A percentile compares a stretch with the other conserved stretches of the same genome.
Conservation (phyloP, 2,329 filamentous ascomycete species). For the Cylindrodendrum hubeiense region DNA sequence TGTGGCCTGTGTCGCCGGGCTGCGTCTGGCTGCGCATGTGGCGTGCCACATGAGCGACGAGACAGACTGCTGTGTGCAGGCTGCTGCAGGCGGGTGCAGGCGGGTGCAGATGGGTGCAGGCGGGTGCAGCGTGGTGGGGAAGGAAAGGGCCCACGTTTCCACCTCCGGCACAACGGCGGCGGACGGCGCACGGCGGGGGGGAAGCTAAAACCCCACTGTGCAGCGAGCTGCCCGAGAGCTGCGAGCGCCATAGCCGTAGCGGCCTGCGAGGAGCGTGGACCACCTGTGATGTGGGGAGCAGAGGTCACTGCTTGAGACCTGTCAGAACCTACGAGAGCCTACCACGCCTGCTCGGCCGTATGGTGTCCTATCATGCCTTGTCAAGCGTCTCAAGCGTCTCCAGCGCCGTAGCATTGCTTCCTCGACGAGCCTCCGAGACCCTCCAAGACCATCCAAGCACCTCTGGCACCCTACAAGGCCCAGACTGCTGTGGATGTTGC, state of each 20-base stretch:
- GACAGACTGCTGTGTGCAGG: not conserved
- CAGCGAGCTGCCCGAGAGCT: not conserved
- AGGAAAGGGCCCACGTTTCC: conserved; percentile 24
- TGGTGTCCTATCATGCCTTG: not conserved
- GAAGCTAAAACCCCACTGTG: conserved; percentile 11
- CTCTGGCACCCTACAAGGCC: not conserved
- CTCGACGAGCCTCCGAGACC: conserved; percentile 5
- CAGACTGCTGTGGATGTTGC: conserved; percentile 8
- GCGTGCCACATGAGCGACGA: conserved; percentile 9
- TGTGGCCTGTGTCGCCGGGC: conserved; percentile 9
- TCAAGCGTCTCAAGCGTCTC: not conserved
- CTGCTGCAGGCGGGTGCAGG: conserved; percentile 17
- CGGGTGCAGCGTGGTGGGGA: not conserved
- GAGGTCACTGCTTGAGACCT: conserved; percentile 10
- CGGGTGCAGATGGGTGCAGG: conserved; percentile 2
- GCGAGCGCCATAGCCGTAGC: not conserved
- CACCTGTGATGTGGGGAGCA: conserved; percentile 11
- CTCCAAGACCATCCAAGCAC: not conserved
- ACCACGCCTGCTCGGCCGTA: not conserved
- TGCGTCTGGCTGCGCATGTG: conserved; percentile 8
- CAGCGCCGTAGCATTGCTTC: not conserved
- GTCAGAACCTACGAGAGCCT: conserved; percentile 13
- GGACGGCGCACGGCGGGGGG: conserved; percentile 16
- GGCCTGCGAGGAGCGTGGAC: not conserved
- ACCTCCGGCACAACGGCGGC: conserved; percentile 23